Percentiles rank a stretch among this genome's conserved stretches.
phyloP scores from a whole-genome alignment of 139 green algal species.

The Astrephomene gubernaculifera region DNA sequence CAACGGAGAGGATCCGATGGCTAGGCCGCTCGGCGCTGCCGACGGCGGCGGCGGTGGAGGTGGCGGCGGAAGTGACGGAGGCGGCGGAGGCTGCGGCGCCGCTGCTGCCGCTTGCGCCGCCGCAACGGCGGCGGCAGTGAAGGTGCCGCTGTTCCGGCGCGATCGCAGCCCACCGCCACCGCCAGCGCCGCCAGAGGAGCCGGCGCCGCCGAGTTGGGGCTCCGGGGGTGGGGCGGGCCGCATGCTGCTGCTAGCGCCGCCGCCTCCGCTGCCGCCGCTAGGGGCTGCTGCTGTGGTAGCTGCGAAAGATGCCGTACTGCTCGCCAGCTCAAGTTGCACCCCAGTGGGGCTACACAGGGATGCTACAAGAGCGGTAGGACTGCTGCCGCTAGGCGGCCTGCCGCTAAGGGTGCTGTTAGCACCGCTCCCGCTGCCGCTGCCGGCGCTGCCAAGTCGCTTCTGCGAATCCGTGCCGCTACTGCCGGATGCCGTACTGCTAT shows the following conservation, averaged over 20 bases:
- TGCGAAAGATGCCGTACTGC: too few relatives aligned
- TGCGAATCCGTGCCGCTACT: too few relatives aligned
- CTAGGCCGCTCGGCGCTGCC: too few relatives aligned
- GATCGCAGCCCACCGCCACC: neutral
- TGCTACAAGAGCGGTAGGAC: too few relatives aligned
- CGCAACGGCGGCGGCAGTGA: neutral
- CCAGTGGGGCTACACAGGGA: too few relatives aligned
- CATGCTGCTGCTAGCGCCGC: neutral
- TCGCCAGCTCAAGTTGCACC: too few relatives aligned
- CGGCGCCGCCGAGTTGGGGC: slow-evolving; percentile 3
- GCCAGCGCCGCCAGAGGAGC: neutral
- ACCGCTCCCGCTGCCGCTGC: neutral
- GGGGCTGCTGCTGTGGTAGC: too few relatives aligned
- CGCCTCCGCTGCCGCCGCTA: neutral
- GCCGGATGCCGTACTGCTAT: too few relatives aligned
- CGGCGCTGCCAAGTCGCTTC: neutral
- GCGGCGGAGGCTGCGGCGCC: neutral
- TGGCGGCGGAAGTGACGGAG: neutral
- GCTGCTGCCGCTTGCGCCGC: neutral
- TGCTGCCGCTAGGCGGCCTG: too few relatives aligned
- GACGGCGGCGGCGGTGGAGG: neutral
- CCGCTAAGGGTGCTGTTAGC: too few relatives aligned
- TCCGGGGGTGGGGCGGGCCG: neutral
- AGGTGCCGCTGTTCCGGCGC: slow-evolving; percentile 19
- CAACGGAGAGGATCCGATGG: too few relatives aligned